Base-by-base conservation (phyloP, 129 eudicot species). In the Flaveria linearis region DNA sequence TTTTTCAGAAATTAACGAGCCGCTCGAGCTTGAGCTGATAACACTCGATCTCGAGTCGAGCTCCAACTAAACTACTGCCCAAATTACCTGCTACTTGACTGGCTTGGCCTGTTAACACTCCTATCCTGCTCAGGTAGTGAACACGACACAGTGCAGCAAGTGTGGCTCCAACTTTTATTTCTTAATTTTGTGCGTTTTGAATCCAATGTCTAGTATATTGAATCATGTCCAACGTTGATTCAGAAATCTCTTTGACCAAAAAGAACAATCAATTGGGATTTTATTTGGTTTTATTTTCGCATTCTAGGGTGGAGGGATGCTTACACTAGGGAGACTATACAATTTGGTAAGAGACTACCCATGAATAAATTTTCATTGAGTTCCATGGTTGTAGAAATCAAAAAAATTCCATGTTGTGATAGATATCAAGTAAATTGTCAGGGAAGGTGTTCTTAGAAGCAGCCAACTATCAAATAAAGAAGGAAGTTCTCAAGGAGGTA, bases 391-490 rank as follows among this genome's bases (percentile, higher is more conserved):
- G 68, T 42, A 81, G 49, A 68, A 42, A 30, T 76, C 33, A 73
- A 68, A 17, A 66, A 65, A 15, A 70, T 74, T 13, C 1, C 16
- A 17, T 67, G 49, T 33, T 72, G 64, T 73, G 85, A 76, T 75
- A 93, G 98, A 69, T 93, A 73, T 89, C 90, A 81, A 86, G 91
- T 79, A 88, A 81, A 78, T 81, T 90, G 72, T 85, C 91, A 8
- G 93, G 92, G 51, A 86, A 79, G 69, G 68, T 90, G 83, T 42
- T 90, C 20, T 14, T 83, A 74, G 97, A 90, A 76, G 93, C 96
- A 55, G 98, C 98, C 76, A 93, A 88, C 66, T 91, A 84, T 88
- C 90, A 85, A 85, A 82, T 93, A 69, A 89, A 87, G 73, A 87
- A 86, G 65, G 97, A 88, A 78, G 71, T 85, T 71, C 76, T 90